Percentiles rank a stretch among this genome's conserved stretches.
These are phyloP conservation scores for Aegilops longissima DNA, from an alignment of 176 grass and related monocot genomes.

Conservation along the genomic window DNA sequence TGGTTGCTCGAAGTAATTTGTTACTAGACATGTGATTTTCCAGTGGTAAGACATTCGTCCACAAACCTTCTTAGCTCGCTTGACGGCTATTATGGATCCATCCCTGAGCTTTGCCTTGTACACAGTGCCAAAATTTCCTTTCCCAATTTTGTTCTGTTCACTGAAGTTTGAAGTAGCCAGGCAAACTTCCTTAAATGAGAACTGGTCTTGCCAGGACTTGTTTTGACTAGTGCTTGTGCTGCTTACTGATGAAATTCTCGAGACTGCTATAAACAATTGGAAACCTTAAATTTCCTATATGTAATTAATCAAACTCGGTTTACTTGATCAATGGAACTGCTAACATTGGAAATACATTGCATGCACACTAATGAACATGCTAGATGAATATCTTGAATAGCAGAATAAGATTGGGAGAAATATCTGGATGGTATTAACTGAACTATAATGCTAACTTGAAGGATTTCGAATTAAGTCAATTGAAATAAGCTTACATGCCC, in stretches of 20 bases:
- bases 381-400: neutral
- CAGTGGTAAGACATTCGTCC: slow-evolving; percentile 8
- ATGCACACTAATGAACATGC: neutral
- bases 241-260: slow-evolving; percentile 65
- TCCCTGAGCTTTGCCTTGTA: slow-evolving; percentile 83
- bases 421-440: neutral
- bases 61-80: slow-evolving; percentile 82
- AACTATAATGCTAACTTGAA: neutral
- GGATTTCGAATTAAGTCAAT: neutral
- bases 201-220: slow-evolving; percentile 44
- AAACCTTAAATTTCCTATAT: slow-evolving; percentile 28
- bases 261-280: slow-evolving; percentile 43
- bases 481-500: neutral
- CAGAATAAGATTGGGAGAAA: neutral
- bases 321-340: slow-evolving; percentile 8
- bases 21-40: slow-evolving; percentile 21
- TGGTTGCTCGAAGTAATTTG: slow-evolving; percentile 14
- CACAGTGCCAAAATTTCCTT: slow-evolving; percentile 77
- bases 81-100: slow-evolving; percentile 82
- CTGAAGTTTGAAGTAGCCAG: slow-evolving; percentile 82
- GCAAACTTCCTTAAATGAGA: slow-evolving; percentile 63
- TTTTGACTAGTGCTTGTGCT: slow-evolving; percentile 50
- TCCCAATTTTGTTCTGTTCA: slow-evolving; percentile 72
- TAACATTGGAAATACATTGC: neutral
- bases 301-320: slow-evolving; percentile 3